Conservation (phyloP, 495 filamentous ascomycete genomes). For the Aspergillus steynii region DNA sequence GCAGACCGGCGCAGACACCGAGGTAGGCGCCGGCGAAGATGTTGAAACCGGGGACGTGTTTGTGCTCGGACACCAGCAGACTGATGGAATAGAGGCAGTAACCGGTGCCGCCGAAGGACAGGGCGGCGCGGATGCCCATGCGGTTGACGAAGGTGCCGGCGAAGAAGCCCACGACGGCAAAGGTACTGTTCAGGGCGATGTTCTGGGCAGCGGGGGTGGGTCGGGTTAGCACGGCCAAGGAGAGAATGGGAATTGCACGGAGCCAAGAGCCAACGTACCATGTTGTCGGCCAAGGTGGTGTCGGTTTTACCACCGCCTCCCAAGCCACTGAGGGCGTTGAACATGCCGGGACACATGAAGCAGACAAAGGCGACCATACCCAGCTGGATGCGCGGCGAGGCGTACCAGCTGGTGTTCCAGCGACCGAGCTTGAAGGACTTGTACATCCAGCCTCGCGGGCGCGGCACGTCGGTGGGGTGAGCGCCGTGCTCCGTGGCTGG, state of each 20-base stretch:
- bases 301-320: slow-evolving; percentile 54
- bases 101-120: slow-evolving; percentile 32
- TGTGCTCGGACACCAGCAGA: slow-evolving; percentile 66
- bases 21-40: slow-evolving; percentile 60
- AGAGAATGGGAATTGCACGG: not conserved
- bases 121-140: not conserved
- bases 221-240: not conserved
- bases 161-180: slow-evolving; percentile 40
- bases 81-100: slow-evolving; percentile 48
- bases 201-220: slow-evolving; percentile 7
- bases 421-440: slow-evolving; percentile 48
- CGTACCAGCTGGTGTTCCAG: slow-evolving; percentile 62
- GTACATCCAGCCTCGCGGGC: slow-evolving; percentile 48
- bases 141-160: not conserved
- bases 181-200: slow-evolving; percentile 38
- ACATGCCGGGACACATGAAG: slow-evolving; percentile 68
- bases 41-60: slow-evolving; percentile 68
- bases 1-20: slow-evolving; percentile 48
- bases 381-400: slow-evolving; percentile 63
- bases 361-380: slow-evolving; percentile 58
- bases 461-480: not conserved
- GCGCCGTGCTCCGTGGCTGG: not conserved
- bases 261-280: not conserved
- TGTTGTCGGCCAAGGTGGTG: slow-evolving; percentile 29
- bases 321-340: slow-evolving; percentile 64